Percentiles rank a stretch among this genome's conserved stretches.
Conservation (phyloP, 352 stramenopile genomes). For the Detonula confervacea region DNA sequence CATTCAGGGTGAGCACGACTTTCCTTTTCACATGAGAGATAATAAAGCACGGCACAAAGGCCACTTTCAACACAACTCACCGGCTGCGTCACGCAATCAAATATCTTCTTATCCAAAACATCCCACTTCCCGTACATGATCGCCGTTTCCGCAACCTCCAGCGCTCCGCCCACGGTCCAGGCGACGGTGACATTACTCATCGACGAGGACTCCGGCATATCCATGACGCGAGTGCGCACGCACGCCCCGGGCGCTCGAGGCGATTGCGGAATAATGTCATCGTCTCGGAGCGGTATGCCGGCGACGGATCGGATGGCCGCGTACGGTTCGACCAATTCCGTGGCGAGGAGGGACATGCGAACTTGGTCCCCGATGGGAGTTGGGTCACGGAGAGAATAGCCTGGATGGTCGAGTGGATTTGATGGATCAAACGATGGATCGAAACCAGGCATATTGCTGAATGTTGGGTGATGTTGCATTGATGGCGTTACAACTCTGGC, state of each 20-base stretch:
- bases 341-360: slow-evolving; percentile 90
- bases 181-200: slow-evolving; percentile 50
- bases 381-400: slow-evolving; percentile 7
- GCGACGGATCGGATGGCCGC: slow-evolving; percentile 58
- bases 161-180: slow-evolving; percentile 78
- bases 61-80: background rate
- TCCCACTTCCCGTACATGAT: slow-evolving; percentile 73
- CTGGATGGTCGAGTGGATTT: background rate
- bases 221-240: slow-evolving; percentile 16
- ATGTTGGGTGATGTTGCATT: slow-evolving; percentile 40
- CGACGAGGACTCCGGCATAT: slow-evolving; percentile 23
- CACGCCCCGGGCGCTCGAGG: slow-evolving; percentile 18
- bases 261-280: slow-evolving; percentile 39
- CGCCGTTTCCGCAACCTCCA: slow-evolving; percentile 71
- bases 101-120: slow-evolving; percentile 51
- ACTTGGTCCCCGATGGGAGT: slow-evolving; percentile 70
- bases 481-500: slow-evolving; percentile 24
- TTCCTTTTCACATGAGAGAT: no score
- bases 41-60: no score
- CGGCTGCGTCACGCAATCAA: slow-evolving; percentile 65
- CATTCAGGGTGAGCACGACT: background rate
- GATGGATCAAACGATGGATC: slow-evolving; percentile 25
- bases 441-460: slow-evolving; percentile 69
- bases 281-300: slow-evolving; percentile 37
- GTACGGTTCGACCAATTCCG: slow-evolving; percentile 91